A percentile compares a stretch with the other conserved stretches of the same genome.
phyloP scores from a whole-genome alignment of 2,329 filamentous ascomycete genomes.

The Aschersonia sp. region DNA sequence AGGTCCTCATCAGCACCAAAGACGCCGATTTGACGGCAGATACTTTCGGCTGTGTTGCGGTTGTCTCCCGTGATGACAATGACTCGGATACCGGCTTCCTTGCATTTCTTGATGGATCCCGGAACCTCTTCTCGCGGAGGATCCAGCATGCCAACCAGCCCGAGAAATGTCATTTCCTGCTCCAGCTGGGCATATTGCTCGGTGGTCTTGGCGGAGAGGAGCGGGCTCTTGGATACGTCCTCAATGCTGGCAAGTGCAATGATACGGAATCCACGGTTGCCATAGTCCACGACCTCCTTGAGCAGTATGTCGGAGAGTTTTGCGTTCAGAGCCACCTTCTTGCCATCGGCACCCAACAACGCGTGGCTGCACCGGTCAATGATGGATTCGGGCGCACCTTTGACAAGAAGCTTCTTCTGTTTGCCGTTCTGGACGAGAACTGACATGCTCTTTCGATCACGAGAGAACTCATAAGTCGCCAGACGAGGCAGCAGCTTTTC shows the following conservation, averaged over 20 bases:
- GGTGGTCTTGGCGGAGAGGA: constrained; percentile 68
- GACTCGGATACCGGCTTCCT: constrained; percentile 84
- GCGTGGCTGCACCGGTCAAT: constrained; percentile 81
- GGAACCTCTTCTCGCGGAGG: constrained; percentile 88
- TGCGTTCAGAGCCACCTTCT: constrained; percentile 56
- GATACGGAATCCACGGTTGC: constrained; percentile 82
- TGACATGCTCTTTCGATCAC: constrained; percentile 98
- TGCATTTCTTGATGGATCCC: constrained; percentile 74
- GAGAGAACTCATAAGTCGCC: constrained; percentile 90
- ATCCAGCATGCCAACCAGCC: constrained; percentile 91
- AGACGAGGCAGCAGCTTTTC: constrained; percentile 61
- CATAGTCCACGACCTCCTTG: constrained; percentile 76
- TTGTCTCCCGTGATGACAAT: constrained; percentile 98
- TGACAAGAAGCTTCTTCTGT: constrained; percentile 74
- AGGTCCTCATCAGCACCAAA: constrained; percentile 74
- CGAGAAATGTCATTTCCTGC: constrained; percentile 86
- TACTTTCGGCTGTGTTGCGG: constrained; percentile 91
- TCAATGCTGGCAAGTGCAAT: constrained; percentile 84
- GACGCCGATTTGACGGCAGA: constrained; percentile 92
- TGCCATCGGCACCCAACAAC: constrained; percentile 64
- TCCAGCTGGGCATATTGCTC: constrained; percentile 76
- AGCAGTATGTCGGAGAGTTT: constrained; percentile 56
- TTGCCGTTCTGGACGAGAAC: constrained; percentile 64
- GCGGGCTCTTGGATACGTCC: constrained; percentile 53
- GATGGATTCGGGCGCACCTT: constrained; percentile 89